phyloP scores from a whole-genome alignment of 176 grass and related monocot genomes.

The Alopecurus myosuroides region DNA sequence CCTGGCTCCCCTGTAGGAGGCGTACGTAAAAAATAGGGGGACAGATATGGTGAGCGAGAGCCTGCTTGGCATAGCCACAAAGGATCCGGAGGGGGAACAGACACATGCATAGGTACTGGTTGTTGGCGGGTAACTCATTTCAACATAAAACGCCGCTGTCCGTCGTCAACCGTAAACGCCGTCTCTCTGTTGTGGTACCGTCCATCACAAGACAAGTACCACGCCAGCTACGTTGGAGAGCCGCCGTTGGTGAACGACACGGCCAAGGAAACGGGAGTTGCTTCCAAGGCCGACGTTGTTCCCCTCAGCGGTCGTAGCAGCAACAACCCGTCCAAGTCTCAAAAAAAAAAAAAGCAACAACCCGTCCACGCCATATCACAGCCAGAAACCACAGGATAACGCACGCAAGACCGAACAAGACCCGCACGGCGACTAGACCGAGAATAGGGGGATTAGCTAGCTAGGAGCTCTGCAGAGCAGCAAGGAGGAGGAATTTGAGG shows the following conservation, averaged over 20 bases:
- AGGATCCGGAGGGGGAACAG: neutral
- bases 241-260: neutral
- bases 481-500: neutral
- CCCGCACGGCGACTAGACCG: neutral
- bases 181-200: constrained; percentile 6
- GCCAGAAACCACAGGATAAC: constrained; percentile 47
- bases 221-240: neutral
- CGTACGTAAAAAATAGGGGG: too few species aligned
- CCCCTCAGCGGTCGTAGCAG: neutral
- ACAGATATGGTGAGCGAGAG: neutral
- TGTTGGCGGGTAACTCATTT: constrained; percentile 7
- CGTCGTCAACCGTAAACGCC: constrained; percentile 3
- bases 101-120: neutral
- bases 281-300: constrained; percentile 29
- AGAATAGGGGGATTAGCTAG: neutral
- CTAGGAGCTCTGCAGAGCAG: neutral
- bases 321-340: too few species aligned
- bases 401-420: neutral
- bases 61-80: neutral
- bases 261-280: constrained; percentile 31
- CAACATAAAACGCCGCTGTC: neutral
- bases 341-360: too few species aligned
- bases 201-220: neutral
- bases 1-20: too few species aligned
- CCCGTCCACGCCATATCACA: too few species aligned